These are phyloP conservation scores for Clonostachys rosea DNA, from an alignment of 2,329 filamentous ascomycete genomes.

Conservation along the genomic window DNA sequence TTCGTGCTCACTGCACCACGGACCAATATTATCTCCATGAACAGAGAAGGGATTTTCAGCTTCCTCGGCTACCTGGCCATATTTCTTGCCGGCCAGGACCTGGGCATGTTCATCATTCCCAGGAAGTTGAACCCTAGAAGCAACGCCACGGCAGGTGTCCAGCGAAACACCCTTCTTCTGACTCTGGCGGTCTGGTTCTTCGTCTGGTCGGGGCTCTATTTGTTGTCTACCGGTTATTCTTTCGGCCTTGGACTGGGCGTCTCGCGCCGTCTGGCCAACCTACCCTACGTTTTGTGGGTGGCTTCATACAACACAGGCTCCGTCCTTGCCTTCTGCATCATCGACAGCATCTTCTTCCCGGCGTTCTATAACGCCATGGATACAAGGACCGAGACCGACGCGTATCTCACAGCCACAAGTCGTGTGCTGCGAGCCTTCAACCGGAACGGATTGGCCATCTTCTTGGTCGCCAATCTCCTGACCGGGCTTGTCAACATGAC, in stretches of 20 bases:
- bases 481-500: constrained; percentile 89
- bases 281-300: constrained; percentile 92
- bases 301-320: constrained; percentile 87
- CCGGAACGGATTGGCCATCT: constrained; percentile 79
- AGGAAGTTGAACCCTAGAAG: constrained; percentile 39
- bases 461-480: constrained; percentile 81
- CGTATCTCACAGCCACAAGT: constrained; percentile 69
- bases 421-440: constrained; percentile 80
- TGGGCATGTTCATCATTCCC: constrained; percentile 76
- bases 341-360: constrained; percentile 78
- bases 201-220: constrained; percentile 68
- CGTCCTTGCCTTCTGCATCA: constrained; percentile 69
- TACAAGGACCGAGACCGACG: constrained; percentile 54
- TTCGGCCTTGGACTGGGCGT: constrained; percentile 73
- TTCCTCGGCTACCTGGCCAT: constrained; percentile 93
- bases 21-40: constrained; percentile 76
- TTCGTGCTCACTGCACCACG: constrained; percentile 82
- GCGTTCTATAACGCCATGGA: constrained; percentile 56
- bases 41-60: constrained; percentile 92
- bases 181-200: constrained; percentile 60
- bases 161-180: constrained; percentile 54
- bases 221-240: constrained; percentile 59
- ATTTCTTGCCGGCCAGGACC: constrained; percentile 83
- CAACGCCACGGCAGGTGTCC: constrained; percentile 33
- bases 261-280: constrained; percentile 84